These are phyloP conservation scores for Rhamnella rubrinervis DNA, from an alignment of 331 rosid genomes.

Conservation along the genomic window DNA sequence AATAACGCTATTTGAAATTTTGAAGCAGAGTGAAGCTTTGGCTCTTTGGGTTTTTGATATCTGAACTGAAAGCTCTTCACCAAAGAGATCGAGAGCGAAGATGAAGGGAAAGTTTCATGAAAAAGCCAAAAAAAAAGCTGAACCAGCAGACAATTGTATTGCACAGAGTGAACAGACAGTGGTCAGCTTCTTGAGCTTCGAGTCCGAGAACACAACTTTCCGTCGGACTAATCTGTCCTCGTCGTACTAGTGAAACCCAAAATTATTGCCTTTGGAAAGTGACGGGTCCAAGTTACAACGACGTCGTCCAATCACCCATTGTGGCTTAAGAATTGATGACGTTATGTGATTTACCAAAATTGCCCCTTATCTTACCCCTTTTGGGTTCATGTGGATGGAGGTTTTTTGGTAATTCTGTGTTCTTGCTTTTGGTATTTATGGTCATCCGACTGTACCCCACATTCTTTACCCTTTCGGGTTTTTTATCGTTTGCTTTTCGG, in stretches of 20 bases:
- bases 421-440: slow-evolving; percentile 10
- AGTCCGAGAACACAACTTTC: slow-evolving; percentile 23
- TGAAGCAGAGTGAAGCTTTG: slow-evolving; percentile 4
- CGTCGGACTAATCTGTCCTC: slow-evolving; percentile 30
- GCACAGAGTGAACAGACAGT: slow-evolving; percentile 27
- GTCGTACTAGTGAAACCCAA: slow-evolving; percentile 16
- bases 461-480: neutral
- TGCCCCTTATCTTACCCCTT: neutral
- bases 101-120: slow-evolving; percentile 24
- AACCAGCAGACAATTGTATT: slow-evolving; percentile 25
- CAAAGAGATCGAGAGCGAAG: neutral
- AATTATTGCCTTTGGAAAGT: neutral
- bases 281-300: neutral
- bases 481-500: slow-evolving; percentile 30
- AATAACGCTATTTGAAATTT: neutral
- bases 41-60: neutral
- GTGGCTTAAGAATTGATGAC: neutral
- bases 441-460: slow-evolving; percentile 36
- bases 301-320: neutral
- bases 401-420: slow-evolving; percentile 16
- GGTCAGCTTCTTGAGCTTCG: slow-evolving; percentile 40
- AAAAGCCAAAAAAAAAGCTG: neutral
- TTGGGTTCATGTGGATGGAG: neutral
- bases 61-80: neutral
- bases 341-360: neutral